Evolutionary conservation across 2,329 filamentous ascomycete genomes (phyloP).

Genomic region (Lecanicillium sp.): DNA sequence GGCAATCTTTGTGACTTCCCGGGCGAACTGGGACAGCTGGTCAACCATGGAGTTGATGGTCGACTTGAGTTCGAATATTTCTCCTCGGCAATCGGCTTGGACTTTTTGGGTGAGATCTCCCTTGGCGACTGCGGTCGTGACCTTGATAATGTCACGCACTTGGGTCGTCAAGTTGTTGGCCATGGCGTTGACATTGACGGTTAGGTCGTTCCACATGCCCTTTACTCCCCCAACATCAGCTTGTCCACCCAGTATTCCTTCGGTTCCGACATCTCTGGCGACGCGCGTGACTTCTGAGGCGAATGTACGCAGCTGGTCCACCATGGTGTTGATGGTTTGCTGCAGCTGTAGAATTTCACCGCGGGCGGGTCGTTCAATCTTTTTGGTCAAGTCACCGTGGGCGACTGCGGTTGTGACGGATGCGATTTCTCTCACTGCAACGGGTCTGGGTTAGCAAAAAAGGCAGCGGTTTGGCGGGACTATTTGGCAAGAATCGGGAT

Average conservation of each 20-base stretch:
- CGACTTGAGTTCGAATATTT: slow-evolving; percentile 90
- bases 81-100: slow-evolving; percentile 83
- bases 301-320: slow-evolving; percentile 76
- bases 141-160: slow-evolving; percentile 89
- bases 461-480: too few species aligned
- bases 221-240: slow-evolving; percentile 77
- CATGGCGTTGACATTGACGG: slow-evolving; percentile 83
- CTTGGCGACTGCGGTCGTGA: slow-evolving; percentile 64
- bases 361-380: slow-evolving; percentile 72
- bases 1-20: slow-evolving; percentile 93
- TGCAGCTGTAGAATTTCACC: slow-evolving; percentile 79
- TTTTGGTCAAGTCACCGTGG: slow-evolving; percentile 75
- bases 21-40: slow-evolving; percentile 91
- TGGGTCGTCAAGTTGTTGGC: slow-evolving; percentile 80
- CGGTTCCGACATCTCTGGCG: slow-evolving; percentile 75
- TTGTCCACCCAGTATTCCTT: slow-evolving; percentile 75
- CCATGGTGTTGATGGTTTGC: slow-evolving; percentile 85
- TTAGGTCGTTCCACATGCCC: slow-evolving; percentile 84
- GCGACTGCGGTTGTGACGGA: slow-evolving; percentile 79
- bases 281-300: slow-evolving; percentile 78
- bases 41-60: slow-evolving; percentile 99
- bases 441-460: neutral
- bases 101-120: slow-evolving; percentile 97
- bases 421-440: slow-evolving; percentile 69
- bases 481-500: too few species aligned